Conservation (phyloP, 192 early-diverging fungal genomes). For the Thamnidium elegans region DNA sequence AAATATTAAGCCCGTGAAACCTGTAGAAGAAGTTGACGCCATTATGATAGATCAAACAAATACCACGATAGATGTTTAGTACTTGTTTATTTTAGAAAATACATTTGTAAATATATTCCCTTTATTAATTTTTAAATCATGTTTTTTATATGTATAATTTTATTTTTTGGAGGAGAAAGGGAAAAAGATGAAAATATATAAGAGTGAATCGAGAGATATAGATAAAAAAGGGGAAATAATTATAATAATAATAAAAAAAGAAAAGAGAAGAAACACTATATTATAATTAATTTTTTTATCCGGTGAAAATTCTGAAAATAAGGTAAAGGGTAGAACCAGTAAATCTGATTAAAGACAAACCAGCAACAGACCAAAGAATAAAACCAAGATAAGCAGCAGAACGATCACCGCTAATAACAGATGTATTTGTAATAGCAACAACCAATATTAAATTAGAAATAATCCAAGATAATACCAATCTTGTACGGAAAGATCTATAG, state of each 20-base stretch:
- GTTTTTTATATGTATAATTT: not conserved
- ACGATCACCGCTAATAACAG: conserved; percentile 32
- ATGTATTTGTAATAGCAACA: conserved; percentile 56
- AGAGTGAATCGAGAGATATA: too few relatives aligned
- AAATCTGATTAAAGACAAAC: conserved; percentile 65
- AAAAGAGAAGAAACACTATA: not conserved
- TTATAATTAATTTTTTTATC: conserved; percentile 31
- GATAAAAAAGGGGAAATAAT: conserved; percentile 5
- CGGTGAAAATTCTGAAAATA: conserved; percentile 54
- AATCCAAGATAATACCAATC: conserved; percentile 74
- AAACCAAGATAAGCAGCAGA: conserved; percentile 55
- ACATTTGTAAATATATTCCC: too few relatives aligned
- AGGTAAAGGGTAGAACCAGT: conserved; percentile 66
- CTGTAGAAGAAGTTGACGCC: too few relatives aligned
- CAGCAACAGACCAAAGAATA: conserved; percentile 77
- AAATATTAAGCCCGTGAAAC: too few relatives aligned
- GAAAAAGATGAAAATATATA: not conserved
- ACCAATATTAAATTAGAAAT: conserved; percentile 73
- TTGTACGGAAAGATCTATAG: conserved; percentile 79
- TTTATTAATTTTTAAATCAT: too few relatives aligned
- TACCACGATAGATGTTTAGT: too few relatives aligned
- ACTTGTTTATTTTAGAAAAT: too few relatives aligned
- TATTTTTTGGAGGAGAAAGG: not conserved
- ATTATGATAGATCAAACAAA: too few relatives aligned
- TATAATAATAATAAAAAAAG: not conserved